phyloP scores from a whole-genome alignment of 495 filamentous ascomycete genomes.

The Penicillium verhagenii region DNA sequence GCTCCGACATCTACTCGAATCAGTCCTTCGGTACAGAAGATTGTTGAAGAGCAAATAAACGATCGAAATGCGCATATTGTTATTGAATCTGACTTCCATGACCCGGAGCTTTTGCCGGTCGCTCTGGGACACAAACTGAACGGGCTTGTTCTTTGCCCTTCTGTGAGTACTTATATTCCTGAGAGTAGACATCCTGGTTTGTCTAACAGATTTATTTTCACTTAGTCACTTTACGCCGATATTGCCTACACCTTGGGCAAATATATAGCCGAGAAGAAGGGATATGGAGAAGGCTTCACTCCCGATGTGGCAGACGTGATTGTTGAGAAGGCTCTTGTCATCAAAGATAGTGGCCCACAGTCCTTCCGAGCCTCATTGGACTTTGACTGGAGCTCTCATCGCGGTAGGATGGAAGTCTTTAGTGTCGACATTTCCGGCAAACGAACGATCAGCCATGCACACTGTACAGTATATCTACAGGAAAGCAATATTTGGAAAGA shows the following conservation, averaged over 20 bases:
- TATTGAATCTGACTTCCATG: conserved; percentile 34
- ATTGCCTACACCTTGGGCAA: conserved; percentile 29
- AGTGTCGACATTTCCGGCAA: no score
- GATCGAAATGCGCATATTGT: conserved; percentile 14
- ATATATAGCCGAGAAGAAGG: no score
- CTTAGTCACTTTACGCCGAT: conserved; percentile 20
- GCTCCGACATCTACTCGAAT: not conserved
- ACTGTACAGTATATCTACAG: no score
- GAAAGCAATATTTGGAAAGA: no score
- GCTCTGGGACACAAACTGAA: conserved; percentile 41
- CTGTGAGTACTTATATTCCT: not conserved
- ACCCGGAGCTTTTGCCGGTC: conserved; percentile 29
- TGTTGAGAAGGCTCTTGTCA: no score
- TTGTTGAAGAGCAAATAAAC: conserved; percentile 24
- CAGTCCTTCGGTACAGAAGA: conserved; percentile 19
- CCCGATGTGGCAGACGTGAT: conserved; percentile 29
- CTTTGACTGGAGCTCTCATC: no score
- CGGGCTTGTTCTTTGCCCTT: not conserved
- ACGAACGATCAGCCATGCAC: no score
- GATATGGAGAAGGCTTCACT: no score
- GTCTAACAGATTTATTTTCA: not conserved
- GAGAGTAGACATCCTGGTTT: not conserved
- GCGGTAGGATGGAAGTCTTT: no score
- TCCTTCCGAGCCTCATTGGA: no score
- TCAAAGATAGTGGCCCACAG: no score